Base-by-base conservation (phyloP, 768 basidiomycete genomes). In the Dioszegia aurantiaca region DNA sequence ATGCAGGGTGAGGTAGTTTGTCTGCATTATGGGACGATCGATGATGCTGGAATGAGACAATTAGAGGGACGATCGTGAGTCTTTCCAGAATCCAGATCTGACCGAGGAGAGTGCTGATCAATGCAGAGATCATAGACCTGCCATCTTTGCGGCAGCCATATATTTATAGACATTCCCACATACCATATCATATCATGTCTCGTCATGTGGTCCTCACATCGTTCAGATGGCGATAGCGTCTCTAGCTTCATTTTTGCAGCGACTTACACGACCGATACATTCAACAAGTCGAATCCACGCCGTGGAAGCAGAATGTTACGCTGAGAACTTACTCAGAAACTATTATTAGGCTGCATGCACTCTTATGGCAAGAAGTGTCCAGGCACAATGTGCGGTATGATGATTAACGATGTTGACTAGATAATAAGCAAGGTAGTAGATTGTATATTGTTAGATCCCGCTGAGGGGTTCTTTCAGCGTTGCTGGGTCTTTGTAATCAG, bases 11-110 rank as follows among this genome's bases (percentile, higher is more conserved):
- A 77, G 47, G 75, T 77, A 5, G 70, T 65, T 28, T 77, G 75
- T 56, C 47, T 77, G 31, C 65, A 71, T 56, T 77, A 77, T 70
- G 70, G 68, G 2, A 77, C 75, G 37, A 69, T 77, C 33, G 75
- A 77, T 59, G 75, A 77, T 66, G 67, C 62, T 4, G 75, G 67
- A 1, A 77, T 77, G 75, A 62, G 75, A 47, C 55, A 40, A 31
- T 51, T 77, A 12, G 75, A 77, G 51, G 75, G 75, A 16, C 59
- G 75, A 63, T 71, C 70, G 69, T 70, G 43, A 60, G 69, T 70
- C 17, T 4, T 24, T 21, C 19, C 49, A 43, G 40, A 1, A n/a
- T 16, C 49, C n/a, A n/a, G n/a, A n/a, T n/a, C n/a, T n/a, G n/a
- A n/a, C n/a, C n/a, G 11, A 33, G 24, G 37, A 42, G 42, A 48